Base-by-base conservation (phyloP, 305 asterid genomes). In the Petunia hybrid region DNA sequence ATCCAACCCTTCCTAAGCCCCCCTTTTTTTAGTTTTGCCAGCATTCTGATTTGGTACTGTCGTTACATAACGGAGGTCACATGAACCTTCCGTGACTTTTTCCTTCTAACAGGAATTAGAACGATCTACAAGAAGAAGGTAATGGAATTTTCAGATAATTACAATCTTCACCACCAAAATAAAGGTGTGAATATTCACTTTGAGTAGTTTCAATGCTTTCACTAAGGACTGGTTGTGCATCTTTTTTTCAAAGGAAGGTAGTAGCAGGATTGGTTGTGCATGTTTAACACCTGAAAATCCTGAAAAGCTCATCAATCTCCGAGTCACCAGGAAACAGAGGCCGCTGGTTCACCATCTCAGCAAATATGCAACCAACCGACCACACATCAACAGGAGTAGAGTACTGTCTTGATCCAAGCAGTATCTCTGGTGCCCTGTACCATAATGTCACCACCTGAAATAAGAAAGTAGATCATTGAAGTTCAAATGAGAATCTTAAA, bases 381-480 rank as follows among this genome's bases (percentile, higher is more conserved):
- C 85, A 76, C 46, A 82, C 67, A 42, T 82, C 78, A 64, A 59
- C 81, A 0, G 81, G 69, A 65, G 77, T 63, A 43, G 85, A 82
- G 71, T 82, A 82, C 31, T 55, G 22, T 36, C 53, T 45, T 13
- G 78, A 77, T 41, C 85, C 81, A 76, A 77, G 82, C 13, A 82
- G 56, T 36, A 82, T 55, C 66, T 82, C 85, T 7, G 85, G 85
- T 82, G 82, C 76, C 55, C 80, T 38, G 59, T 81, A 81, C 84
- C 84, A 81, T 36, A 81, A 39, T 43, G 99, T 96, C 82, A 96
- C 99, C 74, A 94, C 99, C 99, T 96, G 89, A 59, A 60, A 55
- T 43, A 76, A 55, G 39, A 38, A 60, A 14, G 7, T 39, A 53
- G 16, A 76, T 67, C 39, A 42, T 76, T 55, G 36, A 7, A 76